Percentiles rank a stretch among this genome's conserved stretches.
Evolutionary conservation across 2,329 filamentous ascomycete genomes (phyloP).

Genomic region (Fusarium setosum): DNA sequence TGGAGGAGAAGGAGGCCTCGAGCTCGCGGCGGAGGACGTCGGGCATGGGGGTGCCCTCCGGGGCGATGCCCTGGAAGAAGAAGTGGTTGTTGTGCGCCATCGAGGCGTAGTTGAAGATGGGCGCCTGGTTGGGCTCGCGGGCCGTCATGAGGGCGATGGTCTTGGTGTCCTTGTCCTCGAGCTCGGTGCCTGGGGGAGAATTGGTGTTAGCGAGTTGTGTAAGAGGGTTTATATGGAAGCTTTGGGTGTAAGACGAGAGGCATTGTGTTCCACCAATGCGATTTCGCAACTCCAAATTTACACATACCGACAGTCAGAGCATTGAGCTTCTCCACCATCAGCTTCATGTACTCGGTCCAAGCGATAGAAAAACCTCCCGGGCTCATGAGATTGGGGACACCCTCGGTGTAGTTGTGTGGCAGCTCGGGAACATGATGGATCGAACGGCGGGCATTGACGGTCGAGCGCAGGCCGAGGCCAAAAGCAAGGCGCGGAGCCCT

Average conservation of each 20-base stretch:
- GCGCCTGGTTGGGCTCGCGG: constrained; percentile 80
- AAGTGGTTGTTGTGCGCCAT: constrained; percentile 94
- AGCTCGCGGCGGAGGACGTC: constrained; percentile 68
- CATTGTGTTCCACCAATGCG: constrained; percentile 13
- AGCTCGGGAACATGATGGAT: constrained; percentile 62
- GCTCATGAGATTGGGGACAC: constrained; percentile 78
- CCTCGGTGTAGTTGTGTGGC: constrained; percentile 58
- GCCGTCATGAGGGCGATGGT: constrained; percentile 80
- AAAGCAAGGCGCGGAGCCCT: constrained; percentile 59
- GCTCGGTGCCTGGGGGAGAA: constrained; percentile 67
- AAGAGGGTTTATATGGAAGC: background rate
- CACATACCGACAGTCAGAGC: constrained; percentile 75
- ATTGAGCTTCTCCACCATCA: constrained; percentile 83
- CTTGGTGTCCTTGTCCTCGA: constrained; percentile 71
- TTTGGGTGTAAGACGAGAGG: background rate
- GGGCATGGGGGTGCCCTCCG: constrained; percentile 64
- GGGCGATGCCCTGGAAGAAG: constrained; percentile 74
- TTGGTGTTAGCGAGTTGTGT: constrained; percentile 21
- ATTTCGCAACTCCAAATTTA: background rate
- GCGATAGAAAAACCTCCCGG: constrained; percentile 77
- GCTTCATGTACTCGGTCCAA: constrained; percentile 84
- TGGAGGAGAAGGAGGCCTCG: constrained; percentile 78
- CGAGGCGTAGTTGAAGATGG: constrained; percentile 94
- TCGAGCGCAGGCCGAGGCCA: constrained; percentile 50
- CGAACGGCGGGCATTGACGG: constrained; percentile 51